These are phyloP conservation scores for Chrysanthemum seticuspe DNA, from an alignment of 129 eudicot species.

Conservation along the genomic window DNA sequence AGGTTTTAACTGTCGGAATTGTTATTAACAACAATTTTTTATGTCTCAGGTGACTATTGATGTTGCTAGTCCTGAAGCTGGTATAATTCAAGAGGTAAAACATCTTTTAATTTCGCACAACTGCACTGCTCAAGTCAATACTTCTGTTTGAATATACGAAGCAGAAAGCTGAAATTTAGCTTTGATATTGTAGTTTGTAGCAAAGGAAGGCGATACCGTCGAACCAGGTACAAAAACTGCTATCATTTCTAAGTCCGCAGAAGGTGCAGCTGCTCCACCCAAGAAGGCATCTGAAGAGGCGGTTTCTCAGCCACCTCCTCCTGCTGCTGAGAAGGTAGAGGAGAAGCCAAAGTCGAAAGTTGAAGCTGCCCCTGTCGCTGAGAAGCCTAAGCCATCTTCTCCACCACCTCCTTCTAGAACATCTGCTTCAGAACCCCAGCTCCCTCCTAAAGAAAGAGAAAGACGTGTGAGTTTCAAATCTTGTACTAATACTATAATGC, in stretches of 20 bases:
- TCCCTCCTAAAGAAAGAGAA: constrained; percentile 93
- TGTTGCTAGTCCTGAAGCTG: too few relatives aligned
- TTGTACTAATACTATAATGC: constrained; percentile 5
- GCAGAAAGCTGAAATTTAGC: too few relatives aligned
- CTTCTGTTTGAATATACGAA: too few relatives aligned
- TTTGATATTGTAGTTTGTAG: too few relatives aligned
- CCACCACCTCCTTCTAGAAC: constrained; percentile 52
- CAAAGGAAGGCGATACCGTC: too few relatives aligned
- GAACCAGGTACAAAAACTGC: too few relatives aligned
- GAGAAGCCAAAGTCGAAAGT: constrained; percentile 48
- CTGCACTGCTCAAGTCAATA: too few relatives aligned
- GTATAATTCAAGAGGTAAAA: too few relatives aligned
- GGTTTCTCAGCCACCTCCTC: constrained; percentile 40
- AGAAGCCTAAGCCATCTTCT: constrained; percentile 51
- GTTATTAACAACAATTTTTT: constrained; percentile 25
- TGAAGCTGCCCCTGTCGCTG: constrained; percentile 46
- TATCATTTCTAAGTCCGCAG: constrained; percentile 45
- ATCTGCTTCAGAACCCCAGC: constrained; percentile 72
- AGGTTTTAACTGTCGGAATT: background rate
- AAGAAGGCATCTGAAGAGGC: constrained; percentile 54
- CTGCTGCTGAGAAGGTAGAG: constrained; percentile 39
- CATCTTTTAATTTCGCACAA: too few relatives aligned
- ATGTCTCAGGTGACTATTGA: too few relatives aligned
- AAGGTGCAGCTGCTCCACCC: constrained; percentile 71
- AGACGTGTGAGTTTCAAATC: constrained; percentile 67